Base-by-base conservation (phyloP, 2,329 filamentous ascomycete genomes). In the Xylaria hypoxylon region DNA sequence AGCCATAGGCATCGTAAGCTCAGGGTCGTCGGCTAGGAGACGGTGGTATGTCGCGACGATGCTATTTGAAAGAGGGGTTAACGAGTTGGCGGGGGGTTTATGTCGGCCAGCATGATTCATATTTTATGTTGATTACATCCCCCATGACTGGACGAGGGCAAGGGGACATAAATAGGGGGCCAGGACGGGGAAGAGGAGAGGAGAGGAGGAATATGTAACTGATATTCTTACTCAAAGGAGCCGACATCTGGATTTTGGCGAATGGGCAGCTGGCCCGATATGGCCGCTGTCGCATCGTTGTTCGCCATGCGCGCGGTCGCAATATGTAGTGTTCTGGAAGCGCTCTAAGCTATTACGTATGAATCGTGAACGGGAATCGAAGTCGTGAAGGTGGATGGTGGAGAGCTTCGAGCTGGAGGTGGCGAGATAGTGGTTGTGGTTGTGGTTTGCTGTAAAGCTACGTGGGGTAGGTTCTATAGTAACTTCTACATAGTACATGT, bases 1-100 rank as follows among this genome's bases (percentile, higher is more conserved):
- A 22, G 96, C 96, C 62, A 99, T 92, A 69, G 96, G 94, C 88
- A 97, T 97, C 40, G 95, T 97, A 59, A 98, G 86, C 68, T 97
- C 92, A 11, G 91, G 86, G 78, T 98, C 94, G 58, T 85, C 82
- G 67, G 80, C 78, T 56, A 89, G 84, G 65, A 88, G 83, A 66
- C 80, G 79, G 70, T 83, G 79, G 76, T 89, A 89, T 24, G 84
- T 83, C 28, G 80, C 78, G 66, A 89, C 86, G 72, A 89, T 87
- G 76, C 85, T 87, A 68, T 56, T 52, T 13, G 28, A 3, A 5
- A 44, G 48, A 31, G 26, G 22, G 15, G 47, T 48, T 17, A 31
- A 19, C 33, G 19, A 24, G 44, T 62, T 47, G 24, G 52, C 57
- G 35, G 35, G 35, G 35, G 35, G 35, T 38, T 38, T 38, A 38